A percentile compares a stretch with the other conserved stretches of the same genome.
Evolutionary conservation across 805 yeast genomes (phyloP).

Genomic region (Dipodascus albidus): DNA sequence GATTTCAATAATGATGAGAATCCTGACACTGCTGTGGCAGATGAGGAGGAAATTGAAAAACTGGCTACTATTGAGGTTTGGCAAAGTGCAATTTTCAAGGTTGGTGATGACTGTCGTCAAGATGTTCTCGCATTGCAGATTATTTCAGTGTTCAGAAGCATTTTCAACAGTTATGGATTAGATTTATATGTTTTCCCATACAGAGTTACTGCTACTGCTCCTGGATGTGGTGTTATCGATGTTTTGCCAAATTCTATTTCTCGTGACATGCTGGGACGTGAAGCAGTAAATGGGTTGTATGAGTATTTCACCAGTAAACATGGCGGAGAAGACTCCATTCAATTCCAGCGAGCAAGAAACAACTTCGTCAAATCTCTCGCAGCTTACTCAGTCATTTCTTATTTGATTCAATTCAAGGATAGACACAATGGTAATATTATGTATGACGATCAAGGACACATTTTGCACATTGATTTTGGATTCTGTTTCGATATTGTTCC

Average conservation of each 20-base stretch:
- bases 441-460: slow-evolving; percentile 92
- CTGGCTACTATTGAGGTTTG: slow-evolving; percentile 46
- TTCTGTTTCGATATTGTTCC: slow-evolving; percentile 98
- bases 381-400: slow-evolving; percentile 83
- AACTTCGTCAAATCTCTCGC: slow-evolving; percentile 91
- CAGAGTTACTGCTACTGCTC: slow-evolving; percentile 96
- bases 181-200: slow-evolving; percentile 89
- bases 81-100: slow-evolving; percentile 96
- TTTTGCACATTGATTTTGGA: slow-evolving; percentile 94
- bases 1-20: slow-evolving; percentile 24
- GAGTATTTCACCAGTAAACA: slow-evolving; percentile 86
- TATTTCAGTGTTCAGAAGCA: slow-evolving; percentile 80
- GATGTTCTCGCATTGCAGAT: slow-evolving; percentile 90
- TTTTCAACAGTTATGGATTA: slow-evolving; percentile 79
- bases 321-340: slow-evolving; percentile 87
- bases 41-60: slow-evolving; percentile 17
- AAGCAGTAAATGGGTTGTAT: slow-evolving; percentile 93
- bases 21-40: slow-evolving; percentile 15
- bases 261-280: slow-evolving; percentile 97
- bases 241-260: slow-evolving; percentile 92
- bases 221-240: slow-evolving; percentile 98
- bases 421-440: slow-evolving; percentile 96
- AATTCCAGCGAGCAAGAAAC: slow-evolving; percentile 82
- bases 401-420: slow-evolving; percentile 84
- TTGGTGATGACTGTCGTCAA: slow-evolving; percentile 98